Conservation (phyloP, 768 basidiomycete genomes). For the Scleroderma bovista region DNA sequence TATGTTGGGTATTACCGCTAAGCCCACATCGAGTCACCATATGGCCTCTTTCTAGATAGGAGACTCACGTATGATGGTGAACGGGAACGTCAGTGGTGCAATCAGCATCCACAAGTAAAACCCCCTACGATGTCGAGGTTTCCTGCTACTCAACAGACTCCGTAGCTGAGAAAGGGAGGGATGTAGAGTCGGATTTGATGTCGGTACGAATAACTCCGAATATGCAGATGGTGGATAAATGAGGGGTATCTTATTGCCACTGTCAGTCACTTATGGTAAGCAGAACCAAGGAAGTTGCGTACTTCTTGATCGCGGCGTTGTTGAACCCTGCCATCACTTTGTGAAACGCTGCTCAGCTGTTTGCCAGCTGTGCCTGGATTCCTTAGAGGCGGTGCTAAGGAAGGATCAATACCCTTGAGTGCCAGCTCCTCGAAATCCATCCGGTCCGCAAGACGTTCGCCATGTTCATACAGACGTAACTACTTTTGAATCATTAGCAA, state of each 20-base stretch:
- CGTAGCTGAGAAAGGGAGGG: constrained; percentile 43
- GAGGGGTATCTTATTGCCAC: constrained; percentile 44
- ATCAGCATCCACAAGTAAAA: constrained; percentile 61
- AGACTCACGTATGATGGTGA: constrained; percentile 68
- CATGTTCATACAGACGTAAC: constrained; percentile 55
- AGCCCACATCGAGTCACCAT: neutral
- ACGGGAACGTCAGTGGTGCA: constrained; percentile 70
- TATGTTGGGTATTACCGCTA: constrained; percentile 77
- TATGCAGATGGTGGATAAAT: constrained; percentile 48
- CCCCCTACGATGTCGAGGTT: constrained; percentile 60
- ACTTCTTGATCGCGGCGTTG: neutral
- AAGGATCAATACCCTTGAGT: constrained; percentile 67
- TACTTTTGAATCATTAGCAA: constrained; percentile 23
- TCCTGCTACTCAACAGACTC: constrained; percentile 46
- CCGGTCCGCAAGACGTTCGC: constrained; percentile 63
- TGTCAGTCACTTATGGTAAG: neutral
- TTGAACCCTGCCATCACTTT: constrained; percentile 1
- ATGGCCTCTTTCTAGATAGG: neutral
- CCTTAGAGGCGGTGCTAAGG: constrained; percentile 50
- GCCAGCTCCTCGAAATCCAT: constrained; percentile 80
- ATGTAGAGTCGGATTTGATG: constrained; percentile 16
- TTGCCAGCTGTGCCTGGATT: constrained; percentile 15
- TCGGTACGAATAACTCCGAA: constrained; percentile 33
- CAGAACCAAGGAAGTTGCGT: neutral
- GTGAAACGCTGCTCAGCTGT: constrained; percentile 13